Evolutionary conservation across 1,139 yeast genomes (phyloP).

Genomic region (Kluyveromyces sp.): DNA sequence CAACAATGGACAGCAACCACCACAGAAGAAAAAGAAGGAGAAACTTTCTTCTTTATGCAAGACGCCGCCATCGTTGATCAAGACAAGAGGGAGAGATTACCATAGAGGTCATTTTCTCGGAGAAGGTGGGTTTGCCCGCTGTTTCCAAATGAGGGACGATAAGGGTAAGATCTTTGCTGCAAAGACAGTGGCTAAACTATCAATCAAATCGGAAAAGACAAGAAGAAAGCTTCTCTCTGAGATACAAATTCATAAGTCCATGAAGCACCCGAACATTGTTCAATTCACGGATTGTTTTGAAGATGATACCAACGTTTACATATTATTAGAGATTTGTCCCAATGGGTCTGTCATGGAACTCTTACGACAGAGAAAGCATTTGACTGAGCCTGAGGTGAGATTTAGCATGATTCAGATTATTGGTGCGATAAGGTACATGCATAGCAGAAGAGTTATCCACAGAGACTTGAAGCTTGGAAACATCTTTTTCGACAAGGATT

Average conservation of each 20-base stretch:
- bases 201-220: slow-evolving; percentile 86
- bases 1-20: slow-evolving; percentile 24
- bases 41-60: slow-evolving; percentile 82
- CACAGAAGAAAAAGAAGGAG: slow-evolving; percentile 65
- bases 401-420: slow-evolving; percentile 85
- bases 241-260: slow-evolving; percentile 87
- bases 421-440: slow-evolving; percentile 91
- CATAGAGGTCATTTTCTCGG: slow-evolving; percentile 89
- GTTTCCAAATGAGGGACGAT: slow-evolving; percentile 92
- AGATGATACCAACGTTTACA: slow-evolving; percentile 89
- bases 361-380: slow-evolving; percentile 69
- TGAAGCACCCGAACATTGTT: slow-evolving; percentile 85
- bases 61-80: slow-evolving; percentile 89
- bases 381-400: slow-evolving; percentile 89
- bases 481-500: slow-evolving; percentile 83
- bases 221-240: slow-evolving; percentile 84
- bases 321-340: slow-evolving; percentile 87
- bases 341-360: slow-evolving; percentile 91
- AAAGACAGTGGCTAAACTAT: slow-evolving; percentile 93
- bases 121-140: slow-evolving; percentile 98
- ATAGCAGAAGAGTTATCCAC: slow-evolving; percentile 87
- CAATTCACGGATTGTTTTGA: slow-evolving; percentile 92
- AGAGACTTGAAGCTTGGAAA: slow-evolving; percentile 93
- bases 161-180: slow-evolving; percentile 89
- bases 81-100: slow-evolving; percentile 85